Evolutionary conservation across 1,284 basidiomycete species (phyloP).

Genomic region (Pseudozyma sp.): DNA sequence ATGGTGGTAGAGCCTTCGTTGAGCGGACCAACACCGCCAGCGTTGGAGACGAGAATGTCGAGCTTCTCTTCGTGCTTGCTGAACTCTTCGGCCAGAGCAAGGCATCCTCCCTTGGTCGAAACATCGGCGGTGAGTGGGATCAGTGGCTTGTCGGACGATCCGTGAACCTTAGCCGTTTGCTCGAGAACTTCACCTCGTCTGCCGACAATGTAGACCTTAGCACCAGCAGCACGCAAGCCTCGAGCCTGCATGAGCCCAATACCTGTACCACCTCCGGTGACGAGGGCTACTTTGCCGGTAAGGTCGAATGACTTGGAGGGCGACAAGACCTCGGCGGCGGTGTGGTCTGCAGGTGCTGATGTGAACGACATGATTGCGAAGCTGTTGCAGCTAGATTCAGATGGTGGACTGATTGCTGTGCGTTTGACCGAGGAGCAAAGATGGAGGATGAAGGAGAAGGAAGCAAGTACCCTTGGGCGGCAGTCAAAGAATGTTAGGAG

Average conservation of each 20-base stretch:
- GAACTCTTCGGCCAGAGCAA: slow-evolving; percentile 39
- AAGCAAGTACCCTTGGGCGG: not conserved
- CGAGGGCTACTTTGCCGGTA: slow-evolving; percentile 74
- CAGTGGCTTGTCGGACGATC: slow-evolving; percentile 34
- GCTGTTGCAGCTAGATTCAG: not conserved
- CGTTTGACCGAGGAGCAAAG: not conserved
- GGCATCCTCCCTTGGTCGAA: slow-evolving; percentile 43
- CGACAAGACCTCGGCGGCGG: slow-evolving; percentile 20
- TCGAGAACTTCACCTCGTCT: slow-evolving; percentile 44
- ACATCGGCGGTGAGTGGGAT: slow-evolving; percentile 45
- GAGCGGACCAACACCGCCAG: slow-evolving; percentile 47
- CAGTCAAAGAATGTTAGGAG: too few species aligned
- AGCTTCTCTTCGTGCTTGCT: slow-evolving; percentile 45
- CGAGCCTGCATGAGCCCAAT: slow-evolving; percentile 79
- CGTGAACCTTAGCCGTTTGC: slow-evolving; percentile 45
- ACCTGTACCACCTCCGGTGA: slow-evolving; percentile 84
- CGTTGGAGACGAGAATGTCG: slow-evolving; percentile 54
- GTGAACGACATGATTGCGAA: slow-evolving; percentile 28
- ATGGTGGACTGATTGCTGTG: not conserved
- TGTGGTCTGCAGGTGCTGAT: slow-evolving; percentile 32
- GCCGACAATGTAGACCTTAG: slow-evolving; percentile 77
- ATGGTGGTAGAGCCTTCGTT: slow-evolving; percentile 52
- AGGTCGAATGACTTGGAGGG: slow-evolving; percentile 41
- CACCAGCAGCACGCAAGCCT: slow-evolving; percentile 80
- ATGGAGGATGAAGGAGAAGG: not conserved